Base-by-base conservation (phyloP, 495 filamentous ascomycete species). In the Penicillium paxilli region DNA sequence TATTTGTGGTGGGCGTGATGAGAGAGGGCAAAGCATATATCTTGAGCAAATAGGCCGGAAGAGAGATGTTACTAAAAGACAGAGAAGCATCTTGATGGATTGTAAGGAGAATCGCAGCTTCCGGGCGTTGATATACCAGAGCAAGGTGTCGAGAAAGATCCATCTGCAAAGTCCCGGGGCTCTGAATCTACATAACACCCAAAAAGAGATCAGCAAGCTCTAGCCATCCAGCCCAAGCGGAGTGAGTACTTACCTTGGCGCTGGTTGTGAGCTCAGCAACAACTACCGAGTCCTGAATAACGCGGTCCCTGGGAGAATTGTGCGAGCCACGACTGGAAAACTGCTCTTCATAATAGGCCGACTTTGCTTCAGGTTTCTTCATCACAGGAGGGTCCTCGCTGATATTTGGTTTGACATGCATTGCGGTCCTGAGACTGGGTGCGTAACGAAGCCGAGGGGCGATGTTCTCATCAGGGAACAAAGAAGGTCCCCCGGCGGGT, bases 241-340 rank as follows among this genome's bases (percentile, higher is more conserved):
- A 22, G 5, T 26, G 7, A 22, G 73, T 86, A 59, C 20, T 42
- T 76, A 92, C 91, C 65, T 86, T 88, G 30, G 84, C 82, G 65
- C 94, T 96, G n/a, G 90, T 90, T 62, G 83, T 86, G 25, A 98
- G 68, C 65, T 96, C 91, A 30, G 86, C 89, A 50, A 89, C 79
- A 49, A 96, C 81, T 47, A 88, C 76, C 16, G 89, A 85, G 54
- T 92, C 82, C 54, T 81, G 83, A 14, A 70, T 67, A 19, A 90
- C 71, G 24, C 82, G 77, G 40, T 88, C 82, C 51, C 75, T 75
- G 9, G 82, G 78, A 9, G 80, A 74, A n/a, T 72, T 61, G 49
- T 65, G 62, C 3, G 71, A 65, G 51, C 82, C 80, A 52, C 83
- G 80, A 44, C 77, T 63, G 7, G 73, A 72, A 57, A 90, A 87